These are phyloP conservation scores for Mimosa pudica DNA, from an alignment of 306 rosid species.

Conservation along the genomic window DNA sequence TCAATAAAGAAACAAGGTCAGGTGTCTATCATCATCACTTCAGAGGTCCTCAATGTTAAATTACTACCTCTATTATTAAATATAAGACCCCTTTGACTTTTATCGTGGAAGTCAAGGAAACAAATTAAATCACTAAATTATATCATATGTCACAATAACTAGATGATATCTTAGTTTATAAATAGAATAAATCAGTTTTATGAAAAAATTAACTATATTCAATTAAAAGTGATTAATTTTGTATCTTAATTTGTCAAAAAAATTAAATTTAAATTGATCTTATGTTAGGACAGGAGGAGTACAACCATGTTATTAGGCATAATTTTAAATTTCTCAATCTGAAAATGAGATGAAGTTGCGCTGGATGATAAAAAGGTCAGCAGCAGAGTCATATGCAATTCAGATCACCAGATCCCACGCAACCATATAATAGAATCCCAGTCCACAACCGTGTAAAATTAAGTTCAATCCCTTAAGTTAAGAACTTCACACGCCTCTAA, in stretches of 20 bases:
- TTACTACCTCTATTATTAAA: neutral
- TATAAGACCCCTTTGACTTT: too few relatives aligned
- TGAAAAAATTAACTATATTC: too few relatives aligned
- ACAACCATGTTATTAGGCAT: neutral
- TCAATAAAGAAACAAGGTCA: neutral
- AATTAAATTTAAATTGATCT: too few relatives aligned
- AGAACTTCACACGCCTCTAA: neutral
- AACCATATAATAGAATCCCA: slow-evolving; percentile 14
- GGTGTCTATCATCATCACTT: neutral
- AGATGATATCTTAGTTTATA: too few relatives aligned
- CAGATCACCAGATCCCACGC: slow-evolving; percentile 22
- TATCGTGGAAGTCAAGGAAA: too few relatives aligned
- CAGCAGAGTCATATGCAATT: slow-evolving; percentile 2
- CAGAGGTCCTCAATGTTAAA: slow-evolving; percentile 3
- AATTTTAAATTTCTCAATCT: slow-evolving; percentile 12
- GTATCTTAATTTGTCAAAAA: too few relatives aligned
- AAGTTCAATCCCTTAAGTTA: neutral
- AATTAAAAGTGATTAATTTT: too few relatives aligned
- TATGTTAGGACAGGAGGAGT: too few relatives aligned
- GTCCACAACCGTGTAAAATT: slow-evolving; percentile 19
- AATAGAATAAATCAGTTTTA: too few relatives aligned
- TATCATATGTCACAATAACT: too few relatives aligned
- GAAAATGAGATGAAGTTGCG: neutral
- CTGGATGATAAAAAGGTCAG: neutral
- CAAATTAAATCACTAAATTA: too few relatives aligned